Evolutionary conservation across 2,329 filamentous ascomycete genomes (phyloP).

Genomic region (Beauveria caledonica): DNA sequence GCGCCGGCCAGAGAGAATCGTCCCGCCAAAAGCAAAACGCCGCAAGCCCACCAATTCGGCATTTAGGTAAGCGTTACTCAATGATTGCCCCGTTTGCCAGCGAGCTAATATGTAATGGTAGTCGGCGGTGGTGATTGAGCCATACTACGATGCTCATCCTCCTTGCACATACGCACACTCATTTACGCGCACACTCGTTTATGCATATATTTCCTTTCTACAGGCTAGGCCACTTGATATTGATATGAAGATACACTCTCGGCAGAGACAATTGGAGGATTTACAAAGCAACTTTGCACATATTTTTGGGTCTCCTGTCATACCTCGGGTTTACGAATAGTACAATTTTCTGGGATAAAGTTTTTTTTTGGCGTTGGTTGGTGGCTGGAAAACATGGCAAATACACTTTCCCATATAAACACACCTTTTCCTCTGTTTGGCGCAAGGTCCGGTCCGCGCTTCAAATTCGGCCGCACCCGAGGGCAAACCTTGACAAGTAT

Average conservation of each 20-base stretch:
- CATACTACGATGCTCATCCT: neutral
- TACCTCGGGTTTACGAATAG: neutral
- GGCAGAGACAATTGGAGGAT: neutral
- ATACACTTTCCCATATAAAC: conserved; percentile 1
- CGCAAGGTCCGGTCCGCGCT: neutral
- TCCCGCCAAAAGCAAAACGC: neutral
- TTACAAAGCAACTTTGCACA: neutral
- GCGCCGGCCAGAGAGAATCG: neutral
- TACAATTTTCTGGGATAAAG: neutral
- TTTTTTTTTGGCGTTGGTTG: neutral
- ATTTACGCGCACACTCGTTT: too few relatives aligned
- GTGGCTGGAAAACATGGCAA: neutral
- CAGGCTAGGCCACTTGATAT: neutral
- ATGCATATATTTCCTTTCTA: neutral
- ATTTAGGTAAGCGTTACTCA: conserved; percentile 2
- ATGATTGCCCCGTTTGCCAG: neutral
- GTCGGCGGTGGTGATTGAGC: neutral
- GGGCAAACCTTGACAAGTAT: too few relatives aligned
- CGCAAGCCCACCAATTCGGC: conserved; percentile 10
- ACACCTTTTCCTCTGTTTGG: neutral
- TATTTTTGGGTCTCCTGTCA: neutral
- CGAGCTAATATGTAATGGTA: neutral
- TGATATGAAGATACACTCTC: neutral
- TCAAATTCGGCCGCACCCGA: too few relatives aligned
- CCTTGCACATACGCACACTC: neutral